These are phyloP conservation scores for Malus domestica DNA, from an alignment of 306 rosid species.

Conservation along the genomic window DNA sequence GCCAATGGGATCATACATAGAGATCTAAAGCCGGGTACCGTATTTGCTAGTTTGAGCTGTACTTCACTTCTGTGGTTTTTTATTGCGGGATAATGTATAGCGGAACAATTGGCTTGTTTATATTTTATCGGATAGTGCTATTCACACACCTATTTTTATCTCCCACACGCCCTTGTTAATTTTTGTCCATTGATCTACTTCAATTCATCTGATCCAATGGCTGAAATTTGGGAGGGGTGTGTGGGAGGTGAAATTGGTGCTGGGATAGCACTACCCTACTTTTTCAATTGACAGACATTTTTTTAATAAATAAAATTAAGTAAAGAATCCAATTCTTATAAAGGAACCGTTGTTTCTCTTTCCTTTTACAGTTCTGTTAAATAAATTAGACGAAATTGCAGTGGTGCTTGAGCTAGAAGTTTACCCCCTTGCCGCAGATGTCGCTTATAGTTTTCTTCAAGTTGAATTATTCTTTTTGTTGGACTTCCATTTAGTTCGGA, in stretches of 20 bases:
- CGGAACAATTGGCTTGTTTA: neutral
- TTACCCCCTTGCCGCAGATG: too few relatives aligned
- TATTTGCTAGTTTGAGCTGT: slow-evolving; percentile 11
- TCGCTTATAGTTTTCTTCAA: neutral
- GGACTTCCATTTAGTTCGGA: neutral
- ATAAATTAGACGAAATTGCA: neutral
- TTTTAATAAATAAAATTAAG: neutral
- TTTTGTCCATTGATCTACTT: too few relatives aligned
- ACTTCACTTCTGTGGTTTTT: neutral
- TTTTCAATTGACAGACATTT: neutral
- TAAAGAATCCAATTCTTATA: neutral
- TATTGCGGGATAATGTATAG: slow-evolving; percentile 2
- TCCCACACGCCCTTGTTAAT: too few relatives aligned
- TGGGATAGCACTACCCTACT: neutral
- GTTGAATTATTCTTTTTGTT: neutral
- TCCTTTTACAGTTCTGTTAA: neutral
- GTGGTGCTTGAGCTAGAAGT: neutral
- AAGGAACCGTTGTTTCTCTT: neutral
- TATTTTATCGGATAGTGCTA: too few relatives aligned
- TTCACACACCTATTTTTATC: too few relatives aligned
- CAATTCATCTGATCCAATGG: too few relatives aligned
- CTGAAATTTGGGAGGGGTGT: too few relatives aligned
- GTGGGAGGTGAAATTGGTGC: too few relatives aligned
- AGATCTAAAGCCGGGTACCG: slow-evolving; percentile 91
- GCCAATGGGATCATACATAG: slow-evolving; percentile 96